These are phyloP conservation scores for Plasmodium adleri DNA, from an alignment of 169 alveolate species.

Conservation along the genomic window DNA sequence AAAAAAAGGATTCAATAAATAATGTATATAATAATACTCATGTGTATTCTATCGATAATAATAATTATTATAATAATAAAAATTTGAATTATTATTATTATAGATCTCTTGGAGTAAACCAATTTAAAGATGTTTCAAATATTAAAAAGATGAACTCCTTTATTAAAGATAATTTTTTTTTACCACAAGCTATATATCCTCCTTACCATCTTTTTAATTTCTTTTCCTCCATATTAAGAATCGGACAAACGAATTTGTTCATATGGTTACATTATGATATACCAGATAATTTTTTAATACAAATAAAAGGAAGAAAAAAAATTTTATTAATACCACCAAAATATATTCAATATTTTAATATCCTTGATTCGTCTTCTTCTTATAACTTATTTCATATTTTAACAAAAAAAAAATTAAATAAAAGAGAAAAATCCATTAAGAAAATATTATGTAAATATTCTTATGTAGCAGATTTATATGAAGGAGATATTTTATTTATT, in stretches of 20 bases:
- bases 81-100: conserved; percentile 41
- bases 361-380: conserved; percentile 51
- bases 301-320: conserved; percentile 76
- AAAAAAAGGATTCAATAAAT: neutral
- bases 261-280: conserved; percentile 76
- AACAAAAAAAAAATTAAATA: conserved; percentile 22
- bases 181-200: conserved; percentile 59
- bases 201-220: conserved; percentile 46
- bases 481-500: conserved; percentile 71
- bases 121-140: conserved; percentile 72
- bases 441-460: conserved; percentile 41
- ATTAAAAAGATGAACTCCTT: conserved; percentile 69
- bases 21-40: neutral
- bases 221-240: conserved; percentile 70
- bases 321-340: conserved; percentile 67
- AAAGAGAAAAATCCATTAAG: conserved; percentile 41
- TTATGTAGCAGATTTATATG: conserved; percentile 56
- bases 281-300: conserved; percentile 74
- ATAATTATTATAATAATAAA: neutral
- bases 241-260: conserved; percentile 74
- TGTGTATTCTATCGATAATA: neutral
- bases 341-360: conserved; percentile 62
- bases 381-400: conserved; percentile 63
- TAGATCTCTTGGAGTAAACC: conserved; percentile 64
- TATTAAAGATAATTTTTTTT: conserved; percentile 65